phyloP scores from a whole-genome alignment of 129 eudicot species.

The Ambrosia trifida region DNA sequence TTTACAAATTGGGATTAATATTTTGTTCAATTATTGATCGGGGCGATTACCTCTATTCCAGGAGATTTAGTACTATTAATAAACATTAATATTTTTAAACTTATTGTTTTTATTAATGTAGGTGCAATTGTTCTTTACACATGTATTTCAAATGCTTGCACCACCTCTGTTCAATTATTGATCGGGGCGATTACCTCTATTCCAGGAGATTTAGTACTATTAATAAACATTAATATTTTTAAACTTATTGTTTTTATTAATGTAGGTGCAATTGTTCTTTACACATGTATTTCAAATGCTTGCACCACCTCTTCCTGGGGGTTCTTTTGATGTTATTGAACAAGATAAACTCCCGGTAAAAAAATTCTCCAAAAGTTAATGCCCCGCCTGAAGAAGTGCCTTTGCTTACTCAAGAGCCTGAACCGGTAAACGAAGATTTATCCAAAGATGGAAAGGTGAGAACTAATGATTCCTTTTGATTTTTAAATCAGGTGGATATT shows the following conservation, averaged over 20 bases:
- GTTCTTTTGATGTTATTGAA: conserved; percentile 67
- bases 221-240: background rate
- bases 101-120: conserved; percentile 43
- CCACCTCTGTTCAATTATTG: conserved; percentile 55
- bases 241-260: conserved; percentile 14
- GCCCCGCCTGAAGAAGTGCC: conserved; percentile 69
- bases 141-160: conserved; percentile 86
- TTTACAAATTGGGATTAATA: too few relatives aligned
- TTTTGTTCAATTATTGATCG: conserved; percentile 14
- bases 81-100: background rate
- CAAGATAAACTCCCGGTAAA: conserved; percentile 53
- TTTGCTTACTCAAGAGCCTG: conserved; percentile 57
- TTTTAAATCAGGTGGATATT: background rate
- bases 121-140: conserved; percentile 93
- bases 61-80: background rate
- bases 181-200: too few relatives aligned
- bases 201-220: background rate
- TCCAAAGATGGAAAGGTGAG: conserved; percentile 57
- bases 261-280: conserved; percentile 93
- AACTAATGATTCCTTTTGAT: background rate
- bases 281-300: conserved; percentile 94
- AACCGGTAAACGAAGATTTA: conserved; percentile 30
- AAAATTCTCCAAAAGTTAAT: conserved; percentile 26
- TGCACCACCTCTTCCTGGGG: conserved; percentile 90
- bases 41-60: too few relatives aligned